Evolutionary conservation across 2,329 filamentous ascomycete species (phyloP), one percentile per base, ranked within the genome.

Genomic region (Geosmithia morbida): DNA sequence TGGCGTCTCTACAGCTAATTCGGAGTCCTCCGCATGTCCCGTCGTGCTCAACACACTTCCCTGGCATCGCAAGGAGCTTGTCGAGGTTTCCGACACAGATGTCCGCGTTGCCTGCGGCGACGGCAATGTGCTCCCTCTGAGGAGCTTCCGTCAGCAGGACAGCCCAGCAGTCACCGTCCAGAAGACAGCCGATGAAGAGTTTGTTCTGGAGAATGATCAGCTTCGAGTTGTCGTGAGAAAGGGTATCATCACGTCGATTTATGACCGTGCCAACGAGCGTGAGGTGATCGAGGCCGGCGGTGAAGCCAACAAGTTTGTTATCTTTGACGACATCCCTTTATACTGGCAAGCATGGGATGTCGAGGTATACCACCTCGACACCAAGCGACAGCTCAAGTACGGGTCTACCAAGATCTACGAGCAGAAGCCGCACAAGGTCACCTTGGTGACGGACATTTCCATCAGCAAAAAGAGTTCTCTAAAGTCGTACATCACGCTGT

Each of bases 341-440:
- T 95, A 94, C 69, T 97, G 88, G 89, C 87, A 96, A 66, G 89
- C 88, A 2, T 95, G 90, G 89, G 90, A 98, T 62, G 90, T 97
- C 6, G 92, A 98, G 64, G 89, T 97, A 26, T 98, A 83, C 67
- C 92, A 98, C 57, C 76, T 97, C 22, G 81, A 94, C 48, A 92
- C 88, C 2, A 81, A 88, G 48, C 77, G 85, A 60, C 85, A 90
- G 60, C 72, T 98, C 14, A 60, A 74, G 6, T 76, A 81, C 17
- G 74, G 77, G 51, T 72, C 79, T 54, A 87, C 86, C 13, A 74
- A 71, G 51, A 82, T 97, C 48, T 68, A 77, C 39, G 86, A 92
- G 57, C 67, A 75, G 48, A 81, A 82, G 50, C 70, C 81, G 1
- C 81, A 94, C 62, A 79, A 81, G 48, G 88, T 89, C 44, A 89